Percentiles rank a stretch among this genome's conserved stretches.
phyloP scores from a whole-genome alignment of 495 filamentous ascomycete species.

The Penicillium bovifimosum region DNA sequence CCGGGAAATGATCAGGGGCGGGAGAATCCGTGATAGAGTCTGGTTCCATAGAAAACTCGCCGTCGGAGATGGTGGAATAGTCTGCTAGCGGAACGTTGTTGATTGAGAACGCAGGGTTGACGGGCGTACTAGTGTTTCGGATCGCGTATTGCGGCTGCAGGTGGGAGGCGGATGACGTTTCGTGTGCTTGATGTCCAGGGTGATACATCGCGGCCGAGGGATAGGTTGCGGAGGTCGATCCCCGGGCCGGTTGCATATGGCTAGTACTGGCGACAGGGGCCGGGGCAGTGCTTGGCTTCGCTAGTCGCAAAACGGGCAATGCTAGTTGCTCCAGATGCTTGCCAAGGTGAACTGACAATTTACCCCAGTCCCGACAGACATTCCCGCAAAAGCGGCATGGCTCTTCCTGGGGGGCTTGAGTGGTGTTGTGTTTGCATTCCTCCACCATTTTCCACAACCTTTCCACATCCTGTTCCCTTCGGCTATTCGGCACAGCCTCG shows the following conservation, averaged over 20 bases:
- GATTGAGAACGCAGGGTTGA: conserved; percentile 9
- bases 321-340: conserved; percentile 95
- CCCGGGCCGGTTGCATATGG: background rate
- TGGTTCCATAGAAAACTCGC: conserved; percentile 29
- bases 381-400: conserved; percentile 88
- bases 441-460: conserved; percentile 74
- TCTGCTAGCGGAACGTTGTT: conserved; percentile 13
- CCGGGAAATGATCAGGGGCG: conserved; percentile 13
- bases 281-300: conserved; percentile 35
- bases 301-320: conserved; percentile 74
- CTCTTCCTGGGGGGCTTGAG: conserved; percentile 64
- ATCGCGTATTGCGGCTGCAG: conserved; percentile 19
- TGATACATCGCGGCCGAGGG: conserved; percentile 2
- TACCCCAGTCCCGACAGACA: conserved; percentile 82
- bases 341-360: conserved; percentile 88
- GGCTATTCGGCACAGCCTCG: conserved; percentile 37
- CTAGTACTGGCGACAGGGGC: conserved; percentile 1
- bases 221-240: conserved; percentile 1
- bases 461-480: conserved; percentile 49
- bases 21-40: conserved; percentile 19
- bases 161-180: background rate
- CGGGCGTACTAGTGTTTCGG: conserved; percentile 12
- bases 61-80: conserved; percentile 23
- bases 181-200: background rate
- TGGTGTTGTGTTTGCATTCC: conserved; percentile 66